phyloP scores from a whole-genome alignment of 1,284 basidiomycete genomes.

The Cutaneotrichosporon sp. region DNA sequence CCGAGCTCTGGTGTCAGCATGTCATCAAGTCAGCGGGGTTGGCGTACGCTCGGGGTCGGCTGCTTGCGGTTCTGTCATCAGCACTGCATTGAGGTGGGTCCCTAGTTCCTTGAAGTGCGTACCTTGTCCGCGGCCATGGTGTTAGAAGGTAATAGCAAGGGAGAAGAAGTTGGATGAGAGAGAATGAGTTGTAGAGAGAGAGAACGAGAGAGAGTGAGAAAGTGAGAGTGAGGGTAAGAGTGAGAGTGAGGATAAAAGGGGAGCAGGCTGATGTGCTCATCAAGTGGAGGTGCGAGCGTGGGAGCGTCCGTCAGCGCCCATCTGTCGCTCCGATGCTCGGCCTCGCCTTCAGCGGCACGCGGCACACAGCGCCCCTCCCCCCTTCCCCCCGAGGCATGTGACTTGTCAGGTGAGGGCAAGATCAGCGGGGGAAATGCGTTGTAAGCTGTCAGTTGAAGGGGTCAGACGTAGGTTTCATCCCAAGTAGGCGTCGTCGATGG shows the following conservation, averaged over 20 bases:
- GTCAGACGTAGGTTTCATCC: background rate
- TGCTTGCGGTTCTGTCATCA: too few relatives aligned
- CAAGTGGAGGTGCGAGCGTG: background rate
- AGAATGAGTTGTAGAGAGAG: too few relatives aligned
- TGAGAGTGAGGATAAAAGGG: background rate
- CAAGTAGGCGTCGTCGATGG: background rate
- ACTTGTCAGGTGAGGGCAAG: background rate
- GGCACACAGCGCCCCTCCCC: background rate
- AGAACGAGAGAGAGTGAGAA: background rate
- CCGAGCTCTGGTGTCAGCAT: too few relatives aligned
- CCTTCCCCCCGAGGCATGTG: background rate
- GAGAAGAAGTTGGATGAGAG: too few relatives aligned
- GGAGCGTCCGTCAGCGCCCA: background rate
- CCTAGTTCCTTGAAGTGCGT: too few relatives aligned
- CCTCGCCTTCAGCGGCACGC: background rate
- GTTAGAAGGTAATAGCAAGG: too few relatives aligned
- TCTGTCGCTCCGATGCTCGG: background rate
- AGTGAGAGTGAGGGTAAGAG: background rate
- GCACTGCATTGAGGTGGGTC: too few relatives aligned
- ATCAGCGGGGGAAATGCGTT: too few relatives aligned
- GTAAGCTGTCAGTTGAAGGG: background rate
- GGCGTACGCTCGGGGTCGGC: too few relatives aligned
- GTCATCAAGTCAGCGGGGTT: too few relatives aligned
- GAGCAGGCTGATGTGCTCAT: background rate
- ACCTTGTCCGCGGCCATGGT: too few relatives aligned